phyloP scores from a whole-genome alignment of 1,139 yeast genomes.

The Debaryomyces nepalensis region DNA sequence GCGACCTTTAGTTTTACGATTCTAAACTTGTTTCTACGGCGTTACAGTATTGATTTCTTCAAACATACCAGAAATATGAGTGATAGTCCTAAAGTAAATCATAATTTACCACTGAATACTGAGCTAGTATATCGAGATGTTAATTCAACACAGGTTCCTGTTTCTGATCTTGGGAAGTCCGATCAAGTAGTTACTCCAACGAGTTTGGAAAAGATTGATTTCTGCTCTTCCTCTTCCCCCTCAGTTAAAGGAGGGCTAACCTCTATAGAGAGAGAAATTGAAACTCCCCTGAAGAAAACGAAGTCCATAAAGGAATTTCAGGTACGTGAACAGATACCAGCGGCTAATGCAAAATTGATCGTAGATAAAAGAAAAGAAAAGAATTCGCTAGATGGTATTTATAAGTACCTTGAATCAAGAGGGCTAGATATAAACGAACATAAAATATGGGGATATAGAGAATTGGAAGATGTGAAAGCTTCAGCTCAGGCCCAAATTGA shows the following conservation, averaged over 20 bases:
- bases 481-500: slow-evolving; percentile 8
- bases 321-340: not conserved
- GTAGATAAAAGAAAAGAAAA: not conserved
- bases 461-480: not conserved
- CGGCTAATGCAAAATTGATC: slow-evolving; percentile 5
- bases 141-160: slow-evolving; percentile 1
- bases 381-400: slow-evolving; percentile 3
- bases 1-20: not conserved
- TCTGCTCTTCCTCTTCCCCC: not conserved
- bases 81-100: not conserved
- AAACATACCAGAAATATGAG: slow-evolving; percentile 1
- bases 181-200: slow-evolving; percentile 11
- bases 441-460: not conserved
- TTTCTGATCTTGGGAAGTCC: slow-evolving; percentile 1
- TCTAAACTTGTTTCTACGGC: not conserved
- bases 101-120: not conserved
- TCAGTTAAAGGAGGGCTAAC: not conserved
- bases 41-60: no score
- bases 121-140: slow-evolving; percentile 3
- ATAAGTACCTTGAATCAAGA: not conserved
- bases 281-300: slow-evolving; percentile 1
- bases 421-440: not conserved
- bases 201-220: slow-evolving; percentile 2
- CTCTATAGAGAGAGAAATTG: not conserved
- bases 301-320: not conserved